Evolutionary conservation across 306 rosid species (phyloP).

Genomic region (Erythrophleum fordii): DNA sequence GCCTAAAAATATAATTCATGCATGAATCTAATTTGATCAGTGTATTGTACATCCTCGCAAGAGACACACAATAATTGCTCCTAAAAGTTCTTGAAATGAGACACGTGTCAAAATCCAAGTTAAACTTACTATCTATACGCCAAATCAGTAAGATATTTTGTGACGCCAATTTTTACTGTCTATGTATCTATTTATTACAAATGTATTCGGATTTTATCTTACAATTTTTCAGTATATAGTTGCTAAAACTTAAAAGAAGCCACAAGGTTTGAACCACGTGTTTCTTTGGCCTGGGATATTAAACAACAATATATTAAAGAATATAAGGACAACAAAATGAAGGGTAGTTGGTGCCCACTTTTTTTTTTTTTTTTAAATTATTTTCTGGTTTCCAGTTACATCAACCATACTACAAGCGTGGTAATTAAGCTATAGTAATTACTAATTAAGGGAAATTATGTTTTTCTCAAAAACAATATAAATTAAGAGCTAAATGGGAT

Average conservation of each 20-base stretch:
- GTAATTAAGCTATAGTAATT: not conserved
- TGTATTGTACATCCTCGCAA: too few relatives aligned
- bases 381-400: not conserved
- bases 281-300: not conserved
- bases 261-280: conserved; percentile 23
- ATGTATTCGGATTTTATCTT: too few relatives aligned
- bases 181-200: too few relatives aligned
- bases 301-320: not conserved
- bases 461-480: not conserved
- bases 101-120: too few relatives aligned
- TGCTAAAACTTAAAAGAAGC: not conserved
- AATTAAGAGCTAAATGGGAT: not conserved
- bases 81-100: too few relatives aligned
- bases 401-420: not conserved
- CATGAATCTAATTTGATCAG: too few relatives aligned
- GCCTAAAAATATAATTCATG: too few relatives aligned
- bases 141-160: too few relatives aligned
- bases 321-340: conserved; percentile 1
- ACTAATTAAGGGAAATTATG: not conserved
- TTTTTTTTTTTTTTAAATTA: conserved; percentile 28
- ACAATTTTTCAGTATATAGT: not conserved
- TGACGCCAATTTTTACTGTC: too few relatives aligned
- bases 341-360: conserved; percentile 19
- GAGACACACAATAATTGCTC: too few relatives aligned
- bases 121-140: too few relatives aligned